Conservation (phyloP, 1,284 basidiomycete species). For the Moniliophthora roreri region DNA sequence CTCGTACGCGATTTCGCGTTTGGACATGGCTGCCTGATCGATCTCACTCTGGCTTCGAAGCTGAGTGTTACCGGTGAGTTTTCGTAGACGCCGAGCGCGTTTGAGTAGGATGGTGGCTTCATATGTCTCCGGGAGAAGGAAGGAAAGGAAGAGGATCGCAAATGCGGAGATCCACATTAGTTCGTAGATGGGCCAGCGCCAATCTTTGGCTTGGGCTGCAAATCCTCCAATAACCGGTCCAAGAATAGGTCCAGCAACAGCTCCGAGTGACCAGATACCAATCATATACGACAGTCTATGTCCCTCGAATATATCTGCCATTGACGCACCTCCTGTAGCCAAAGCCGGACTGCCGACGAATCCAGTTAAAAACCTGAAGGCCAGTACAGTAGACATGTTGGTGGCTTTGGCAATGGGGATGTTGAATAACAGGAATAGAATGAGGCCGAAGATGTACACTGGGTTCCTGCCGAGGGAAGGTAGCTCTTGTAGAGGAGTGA, state of each 20-base stretch:
- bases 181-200: constrained; percentile 58
- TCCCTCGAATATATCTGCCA: constrained; percentile 22
- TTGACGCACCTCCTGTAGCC: constrained; percentile 30
- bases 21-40: constrained; percentile 18
- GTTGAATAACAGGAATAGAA: constrained; percentile 54
- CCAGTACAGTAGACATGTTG: constrained; percentile 57
- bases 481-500: constrained; percentile 54
- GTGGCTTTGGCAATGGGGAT: constrained; percentile 57
- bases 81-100: constrained; percentile 27
- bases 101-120: constrained; percentile 40
- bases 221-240: constrained; percentile 54
- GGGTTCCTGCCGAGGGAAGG: constrained; percentile 38
- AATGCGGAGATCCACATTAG: constrained; percentile 52
- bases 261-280: constrained; percentile 55
- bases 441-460: constrained; percentile 53
- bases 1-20: constrained; percentile 22
- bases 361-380: constrained; percentile 66
- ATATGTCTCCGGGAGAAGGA: constrained; percentile 29
- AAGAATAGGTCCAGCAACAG: constrained; percentile 47
- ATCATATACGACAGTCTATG: constrained; percentile 55
- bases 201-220: constrained; percentile 32
- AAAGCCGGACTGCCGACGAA: constrained; percentile 43
- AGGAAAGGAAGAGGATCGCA: constrained; percentile 33
- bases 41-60: constrained; percentile 26
- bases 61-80: constrained; percentile 26